Evolutionary conservation across 2,329 filamentous ascomycete genomes (phyloP).

Genomic region (Byssochlamys sp.): DNA sequence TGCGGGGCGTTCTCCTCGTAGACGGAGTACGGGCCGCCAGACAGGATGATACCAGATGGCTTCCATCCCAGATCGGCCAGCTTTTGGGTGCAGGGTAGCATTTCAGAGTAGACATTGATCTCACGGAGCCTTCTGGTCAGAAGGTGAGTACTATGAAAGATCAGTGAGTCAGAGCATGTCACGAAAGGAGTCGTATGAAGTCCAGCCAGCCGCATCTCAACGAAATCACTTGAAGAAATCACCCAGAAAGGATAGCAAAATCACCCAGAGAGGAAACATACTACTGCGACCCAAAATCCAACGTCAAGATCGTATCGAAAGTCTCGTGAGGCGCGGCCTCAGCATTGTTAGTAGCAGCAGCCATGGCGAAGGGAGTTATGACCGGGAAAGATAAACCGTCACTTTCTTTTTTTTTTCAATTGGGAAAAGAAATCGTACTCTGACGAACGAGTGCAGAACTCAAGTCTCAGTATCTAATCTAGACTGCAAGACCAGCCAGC

Average conservation of each 20-base stretch:
- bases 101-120: constrained; percentile 74
- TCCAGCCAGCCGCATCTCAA: background rate
- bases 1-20: constrained; percentile 71
- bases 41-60: constrained; percentile 74
- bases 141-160: constrained; percentile 49
- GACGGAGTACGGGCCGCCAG: constrained; percentile 65
- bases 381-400: background rate
- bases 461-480: background rate
- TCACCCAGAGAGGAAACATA: background rate
- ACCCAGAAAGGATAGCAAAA: background rate
- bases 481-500: background rate
- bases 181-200: background rate
- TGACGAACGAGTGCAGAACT: background rate
- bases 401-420: background rate
- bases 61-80: constrained; percentile 65
- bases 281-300: background rate
- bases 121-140: constrained; percentile 66
- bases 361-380: background rate
- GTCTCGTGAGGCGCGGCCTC: background rate
- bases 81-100: constrained; percentile 79
- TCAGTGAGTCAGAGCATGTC: background rate
- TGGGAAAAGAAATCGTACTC: background rate
- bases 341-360: background rate
- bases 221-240: background rate
- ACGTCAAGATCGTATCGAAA: background rate